Percentiles rank a stretch among this genome's conserved stretches.
Evolutionary conservation across 2,329 filamentous ascomycete genomes (phyloP).

Genomic region (Penicillium sp.): DNA sequence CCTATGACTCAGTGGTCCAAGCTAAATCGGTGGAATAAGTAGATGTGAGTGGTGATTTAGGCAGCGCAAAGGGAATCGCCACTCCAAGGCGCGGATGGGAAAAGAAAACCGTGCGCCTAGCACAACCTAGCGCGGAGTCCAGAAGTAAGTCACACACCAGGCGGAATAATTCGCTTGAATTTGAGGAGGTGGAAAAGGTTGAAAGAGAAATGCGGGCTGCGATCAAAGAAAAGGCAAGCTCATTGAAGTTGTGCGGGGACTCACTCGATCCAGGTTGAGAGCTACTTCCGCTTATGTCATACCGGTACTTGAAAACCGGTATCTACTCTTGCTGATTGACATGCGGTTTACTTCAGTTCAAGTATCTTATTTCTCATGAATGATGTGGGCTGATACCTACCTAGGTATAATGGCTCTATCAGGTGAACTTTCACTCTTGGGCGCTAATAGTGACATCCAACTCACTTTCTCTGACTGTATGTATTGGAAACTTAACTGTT

Average conservation of each 20-base stretch:
- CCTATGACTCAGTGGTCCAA: not conserved
- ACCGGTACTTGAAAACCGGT: constrained; percentile 1
- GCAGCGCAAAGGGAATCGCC: constrained; percentile 16
- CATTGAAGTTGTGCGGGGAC: constrained; percentile 16
- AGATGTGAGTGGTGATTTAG: not conserved
- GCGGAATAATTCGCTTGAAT: not conserved
- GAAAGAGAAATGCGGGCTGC: constrained; percentile 3
- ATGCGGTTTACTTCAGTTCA: not conserved
- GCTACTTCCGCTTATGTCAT: constrained; percentile 24
- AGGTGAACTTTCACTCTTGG: not conserved
- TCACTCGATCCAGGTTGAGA: constrained; percentile 6
- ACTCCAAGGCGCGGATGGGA: constrained; percentile 12
- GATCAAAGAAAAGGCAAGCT: constrained; percentile 14
- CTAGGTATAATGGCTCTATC: not conserved
- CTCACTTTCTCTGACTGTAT: not conserved
- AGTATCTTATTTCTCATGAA: not conserved
- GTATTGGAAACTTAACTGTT: not conserved
- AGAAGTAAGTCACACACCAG: constrained; percentile 8
- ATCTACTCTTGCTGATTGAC: not conserved
- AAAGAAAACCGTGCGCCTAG: constrained; percentile 12
- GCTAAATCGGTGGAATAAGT: not conserved
- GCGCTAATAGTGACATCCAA: not conserved
- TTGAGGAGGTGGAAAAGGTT: not conserved
- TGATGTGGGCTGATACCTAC: not conserved
- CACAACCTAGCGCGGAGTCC: constrained; percentile 11